These are phyloP conservation scores for Ustilago nuda DNA, from an alignment of 1,284 basidiomycete species.

Conservation along the genomic window DNA sequence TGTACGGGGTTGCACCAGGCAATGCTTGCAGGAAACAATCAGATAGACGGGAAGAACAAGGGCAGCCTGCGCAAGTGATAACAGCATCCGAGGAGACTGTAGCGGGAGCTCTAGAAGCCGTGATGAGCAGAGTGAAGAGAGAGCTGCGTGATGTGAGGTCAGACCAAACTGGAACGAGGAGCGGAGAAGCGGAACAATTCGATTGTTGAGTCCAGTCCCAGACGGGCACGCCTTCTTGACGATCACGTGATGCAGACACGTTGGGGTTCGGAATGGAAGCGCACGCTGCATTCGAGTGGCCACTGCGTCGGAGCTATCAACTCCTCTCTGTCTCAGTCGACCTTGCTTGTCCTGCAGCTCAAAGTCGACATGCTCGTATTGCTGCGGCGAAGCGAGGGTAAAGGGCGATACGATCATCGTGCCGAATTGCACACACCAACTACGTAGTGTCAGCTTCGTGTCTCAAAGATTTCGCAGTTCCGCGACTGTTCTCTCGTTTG, in stretches of 20 bases:
- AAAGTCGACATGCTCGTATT: not conserved
- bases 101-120: not conserved
- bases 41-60: not conserved
- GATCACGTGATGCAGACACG: slow-evolving; percentile 1
- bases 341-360: not conserved
- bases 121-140: not conserved
- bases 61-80: not conserved
- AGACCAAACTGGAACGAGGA: not conserved
- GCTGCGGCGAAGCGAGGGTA: not conserved
- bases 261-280: slow-evolving; percentile 4
- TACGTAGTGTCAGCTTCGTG: not conserved
- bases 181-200: too few species aligned
- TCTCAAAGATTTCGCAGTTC: not conserved
- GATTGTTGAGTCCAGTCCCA: too few species aligned
- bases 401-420: not conserved
- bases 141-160: not conserved
- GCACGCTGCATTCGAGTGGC: not conserved
- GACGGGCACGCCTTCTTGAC: too few species aligned
- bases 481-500: not conserved
- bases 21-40: not conserved
- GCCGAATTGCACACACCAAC: not conserved
- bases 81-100: not conserved
- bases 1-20: not conserved
- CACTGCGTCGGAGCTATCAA: not conserved
- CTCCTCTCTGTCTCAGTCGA: too few species aligned